Base-by-base conservation (phyloP, 140 eudicot genomes). In the Anethum foeniculum region DNA sequence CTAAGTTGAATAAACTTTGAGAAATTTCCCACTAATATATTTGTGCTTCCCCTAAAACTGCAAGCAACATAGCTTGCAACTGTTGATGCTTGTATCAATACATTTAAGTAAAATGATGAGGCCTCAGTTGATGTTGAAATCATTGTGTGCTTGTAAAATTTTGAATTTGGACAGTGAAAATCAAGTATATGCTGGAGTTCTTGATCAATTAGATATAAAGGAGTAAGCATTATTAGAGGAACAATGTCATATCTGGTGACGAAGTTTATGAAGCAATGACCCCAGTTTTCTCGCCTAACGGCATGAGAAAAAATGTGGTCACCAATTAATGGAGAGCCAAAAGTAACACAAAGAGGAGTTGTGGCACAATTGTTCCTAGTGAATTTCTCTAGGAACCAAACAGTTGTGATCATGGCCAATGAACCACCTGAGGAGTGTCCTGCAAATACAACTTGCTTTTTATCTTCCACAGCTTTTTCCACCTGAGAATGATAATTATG, bases 401-500 rank as follows among this genome's bases (percentile, higher is more conserved):
- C 86, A 68, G 94, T 75, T 84, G 90, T 79, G 73, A 88, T 84
- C 65, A 81, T 86, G 75, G 94, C 94, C n/a, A 79, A 38, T 75
- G 87, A 75, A 39, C 90, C 94, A 47, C 90, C 91, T 4, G 91
- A 84, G 60, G 90, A 86, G 71, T 90, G 94, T 18, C 94, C 91
- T 46, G 90, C 43, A 79, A 90, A 90, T 44, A 90, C 81, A 32
- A 90, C 38, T 64, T 84, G 87, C 80, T 73, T 90, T 27, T 32
- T 76, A 5, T 79, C 86, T 19, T 58, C 14, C 25, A 81, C 80
- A 12, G 90, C 89, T 21, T 82, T 87, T 41, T 86, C 89, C 62
- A 90, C 91, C 94, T 90, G 89, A 82, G 64, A 81, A 25, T 62
- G 71, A 62, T 62, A 3, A 25, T 62, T 58, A 6, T n/a, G 3